Base-by-base conservation (phyloP, 1,139 yeast species). In the Taphrina flavorubra region DNA sequence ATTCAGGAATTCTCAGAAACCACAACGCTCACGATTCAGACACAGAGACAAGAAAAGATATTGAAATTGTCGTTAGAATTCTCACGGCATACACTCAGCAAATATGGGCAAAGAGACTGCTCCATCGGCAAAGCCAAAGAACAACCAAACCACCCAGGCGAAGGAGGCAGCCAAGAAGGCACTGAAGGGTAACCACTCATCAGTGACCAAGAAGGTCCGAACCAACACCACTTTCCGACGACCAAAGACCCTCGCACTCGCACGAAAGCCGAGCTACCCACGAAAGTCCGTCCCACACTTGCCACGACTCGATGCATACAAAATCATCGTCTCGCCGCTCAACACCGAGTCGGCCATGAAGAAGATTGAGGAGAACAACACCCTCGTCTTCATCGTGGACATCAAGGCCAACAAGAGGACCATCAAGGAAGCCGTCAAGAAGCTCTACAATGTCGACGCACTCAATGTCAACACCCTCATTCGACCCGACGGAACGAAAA, bases 311-410 rank as follows among this genome's bases (percentile, higher is more conserved):
- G 99, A 95, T 83, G 90, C 96, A 79, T 90, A 90, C 96, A 92
- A 90, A 86, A 84, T 92, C 81, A 87, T 94, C 81, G 90, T 90
- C 82, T 85, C 92, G 78, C 98, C 97, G 86, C 88, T 94, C 84
- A 95, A 95, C 82, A 87, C 97, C 78, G 99, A 94, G 87, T 91
- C 97, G 76, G 97, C 99, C 81, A 92, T 95, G 90, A 94, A 94
- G 90, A 91, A 92, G 88, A 97, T 94, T 81, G 99, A 95, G 87
- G 97, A 92, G 81, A 92, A 96, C 85, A 94, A 94, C 96, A 94
- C 96, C 79, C 89, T 94, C 81, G 99, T 95, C 77, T 92, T 94
- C 94, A 95, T 90, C 85, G 98, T 94, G 81, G 94, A 90, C 85
- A 81, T 92, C 80, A 90, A 90, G 86, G 87, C 98, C 81, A 94